Base-by-base conservation (phyloP, 345 rosid species). In the Trapa incisa region DNA sequence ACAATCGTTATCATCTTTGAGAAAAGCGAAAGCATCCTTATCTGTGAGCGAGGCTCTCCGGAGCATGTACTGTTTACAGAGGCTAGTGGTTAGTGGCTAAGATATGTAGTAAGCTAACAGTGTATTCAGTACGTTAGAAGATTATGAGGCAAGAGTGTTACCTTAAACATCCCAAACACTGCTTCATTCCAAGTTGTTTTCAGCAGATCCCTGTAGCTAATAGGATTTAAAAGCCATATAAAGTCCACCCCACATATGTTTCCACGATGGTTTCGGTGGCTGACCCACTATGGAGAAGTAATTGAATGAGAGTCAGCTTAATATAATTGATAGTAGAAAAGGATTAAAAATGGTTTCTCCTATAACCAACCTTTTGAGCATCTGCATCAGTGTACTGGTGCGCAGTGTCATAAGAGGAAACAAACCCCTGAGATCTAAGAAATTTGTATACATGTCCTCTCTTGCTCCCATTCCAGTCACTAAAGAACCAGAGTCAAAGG, bases 381-480 rank as follows among this genome's bases (percentile, higher is more conserved):
- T 90, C 99, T 68, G 91, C 84, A 76, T 94, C 96, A 2, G 91
- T 87, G 65, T 91, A 94, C 61, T 86, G 84, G 69, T 91, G 96
- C 71, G 97, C 99, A 77, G 79, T 84, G 72, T 91, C 99, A 64
- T 88, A 94, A 6, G 99, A 91, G 32, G 99, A 94, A 69, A 86
- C 77, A 74, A 94, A 94, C 50, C 97, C 99, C 75, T 87, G 96
- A 52, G 96, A 94, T 69, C 99, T 85, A 33, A 94, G 84, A 74
- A 94, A 94, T 75, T 88, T 91, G 85, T 90, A 94, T 66, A 91
- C 96, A 74, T 87, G 97, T 29, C 99, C 97, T 0, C 95, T 90
- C 75, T 94, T 94, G 88, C 96, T 94, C 70, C 99, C 97, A 67
- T 94, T 94, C 96, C 99, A 91, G 76, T 94, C 99, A 64, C 99